Evolutionary conservation across 345 rosid species (phyloP).

Genomic region (Pugionium dolabratum): DNA sequence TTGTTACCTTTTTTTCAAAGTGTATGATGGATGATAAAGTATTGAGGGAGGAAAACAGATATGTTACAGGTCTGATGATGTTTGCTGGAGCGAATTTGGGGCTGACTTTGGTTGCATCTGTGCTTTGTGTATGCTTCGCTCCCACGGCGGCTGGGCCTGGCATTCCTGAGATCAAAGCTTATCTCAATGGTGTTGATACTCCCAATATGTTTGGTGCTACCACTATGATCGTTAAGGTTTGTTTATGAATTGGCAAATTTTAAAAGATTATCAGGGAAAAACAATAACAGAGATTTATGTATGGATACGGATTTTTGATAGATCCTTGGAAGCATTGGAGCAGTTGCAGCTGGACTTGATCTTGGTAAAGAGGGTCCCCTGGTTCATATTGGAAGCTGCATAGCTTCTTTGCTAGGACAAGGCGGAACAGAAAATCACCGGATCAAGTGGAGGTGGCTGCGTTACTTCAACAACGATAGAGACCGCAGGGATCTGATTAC

Average conservation of each 20-base stretch:
- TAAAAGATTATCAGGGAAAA: background rate
- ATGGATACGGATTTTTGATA: conserved; percentile 36
- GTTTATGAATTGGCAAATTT: conserved; percentile 5
- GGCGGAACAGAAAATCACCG: conserved; percentile 82
- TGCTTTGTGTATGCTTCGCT: conserved; percentile 79
- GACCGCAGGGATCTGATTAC: conserved; percentile 90
- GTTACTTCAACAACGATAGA: conserved; percentile 90
- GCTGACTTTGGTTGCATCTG: conserved; percentile 62
- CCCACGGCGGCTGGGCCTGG: conserved; percentile 98
- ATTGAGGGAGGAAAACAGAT: conserved; percentile 54
- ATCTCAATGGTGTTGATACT: conserved; percentile 92
- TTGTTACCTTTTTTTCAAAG: background rate
- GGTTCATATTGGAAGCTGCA: conserved; percentile 86
- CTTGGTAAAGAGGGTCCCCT: conserved; percentile 92
- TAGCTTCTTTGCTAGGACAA: conserved; percentile 84
- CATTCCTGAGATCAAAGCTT: conserved; percentile 94
- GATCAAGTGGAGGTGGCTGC: conserved; percentile 81
- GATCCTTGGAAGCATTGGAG: conserved; percentile 93
- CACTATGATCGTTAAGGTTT: conserved; percentile 81
- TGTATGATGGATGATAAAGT: conserved; percentile 25
- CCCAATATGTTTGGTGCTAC: conserved; percentile 87
- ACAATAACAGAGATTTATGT: too few relatives aligned
- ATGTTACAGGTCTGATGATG: conserved; percentile 54
- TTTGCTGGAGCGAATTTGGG: conserved; percentile 63
- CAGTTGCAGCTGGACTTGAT: conserved; percentile 86